phyloP scores from a whole-genome alignment of 148 eudicot genomes.

The Selenicereus undatus region DNA sequence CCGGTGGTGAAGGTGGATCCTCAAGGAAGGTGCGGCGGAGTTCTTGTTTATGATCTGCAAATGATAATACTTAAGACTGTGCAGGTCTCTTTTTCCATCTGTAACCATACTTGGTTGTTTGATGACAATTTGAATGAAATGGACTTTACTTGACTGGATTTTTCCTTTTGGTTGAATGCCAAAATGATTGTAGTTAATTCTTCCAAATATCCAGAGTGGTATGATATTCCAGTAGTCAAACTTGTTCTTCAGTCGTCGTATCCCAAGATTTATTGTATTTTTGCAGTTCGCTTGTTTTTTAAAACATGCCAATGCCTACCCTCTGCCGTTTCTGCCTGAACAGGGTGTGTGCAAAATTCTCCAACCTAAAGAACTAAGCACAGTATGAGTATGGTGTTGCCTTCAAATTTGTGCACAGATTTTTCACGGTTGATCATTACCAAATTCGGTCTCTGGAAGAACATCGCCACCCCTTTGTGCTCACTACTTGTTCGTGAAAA shows the following conservation, averaged over 20 bases:
- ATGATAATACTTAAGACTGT: conserved; percentile 91
- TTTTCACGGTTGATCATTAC: not conserved
- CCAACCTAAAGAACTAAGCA: not conserved
- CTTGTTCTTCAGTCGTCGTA: not conserved
- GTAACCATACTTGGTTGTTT: conserved; percentile 15
- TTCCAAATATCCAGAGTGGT: not conserved
- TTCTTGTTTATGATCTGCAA: conserved; percentile 86
- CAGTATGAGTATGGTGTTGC: too few species aligned
- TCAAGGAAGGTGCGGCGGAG: conserved; percentile 91
- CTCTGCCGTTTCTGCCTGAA: not conserved
- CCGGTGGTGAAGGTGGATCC: conserved; percentile 93
- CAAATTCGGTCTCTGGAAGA: not conserved
- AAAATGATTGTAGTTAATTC: not conserved
- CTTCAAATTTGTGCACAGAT: not conserved
- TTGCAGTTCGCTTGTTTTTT: not conserved
- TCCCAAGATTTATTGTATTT: not conserved
- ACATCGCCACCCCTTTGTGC: not conserved
- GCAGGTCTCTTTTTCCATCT: conserved; percentile 60
- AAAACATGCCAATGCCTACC: not conserved
- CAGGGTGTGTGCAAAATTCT: not conserved
- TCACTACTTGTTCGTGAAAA: not conserved
- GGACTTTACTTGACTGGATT: not conserved
- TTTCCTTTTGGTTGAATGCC: not conserved
- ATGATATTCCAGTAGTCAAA: not conserved
- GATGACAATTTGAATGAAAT: conserved; percentile 6